Conservation (phyloP, 805 yeast genomes). For the Myxozyma udenii region DNA sequence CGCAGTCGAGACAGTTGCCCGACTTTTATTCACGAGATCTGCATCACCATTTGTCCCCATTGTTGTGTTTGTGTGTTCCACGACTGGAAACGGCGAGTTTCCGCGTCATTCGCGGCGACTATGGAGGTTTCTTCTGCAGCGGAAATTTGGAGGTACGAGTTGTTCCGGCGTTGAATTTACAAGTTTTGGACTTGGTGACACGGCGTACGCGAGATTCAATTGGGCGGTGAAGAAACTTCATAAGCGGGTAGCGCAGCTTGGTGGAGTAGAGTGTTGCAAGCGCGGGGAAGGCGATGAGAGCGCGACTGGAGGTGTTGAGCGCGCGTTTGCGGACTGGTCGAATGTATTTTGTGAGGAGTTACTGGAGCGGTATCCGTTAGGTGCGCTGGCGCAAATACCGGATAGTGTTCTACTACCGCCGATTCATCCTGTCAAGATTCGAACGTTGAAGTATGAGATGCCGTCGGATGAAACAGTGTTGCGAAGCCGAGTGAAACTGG, state of each 20-base stretch:
- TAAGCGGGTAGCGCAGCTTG: slow-evolving; percentile 71
- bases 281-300: slow-evolving; percentile 90
- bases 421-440: background rate
- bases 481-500: background rate
- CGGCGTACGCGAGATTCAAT: slow-evolving; percentile 84
- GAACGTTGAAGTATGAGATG: background rate
- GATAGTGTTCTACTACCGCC: slow-evolving; percentile 44
- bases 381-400: slow-evolving; percentile 36
- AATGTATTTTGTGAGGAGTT: slow-evolving; percentile 34
- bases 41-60: slow-evolving; percentile 41
- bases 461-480: background rate
- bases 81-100: slow-evolving; percentile 93
- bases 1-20: slow-evolving; percentile 47
- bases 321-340: slow-evolving; percentile 68
- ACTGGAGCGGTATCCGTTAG: slow-evolving; percentile 26
- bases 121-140: slow-evolving; percentile 70
- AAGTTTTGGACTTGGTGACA: slow-evolving; percentile 89
- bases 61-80: slow-evolving; percentile 67
- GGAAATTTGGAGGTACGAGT: slow-evolving; percentile 59
- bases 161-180: slow-evolving; percentile 62
- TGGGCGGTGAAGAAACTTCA: slow-evolving; percentile 85
- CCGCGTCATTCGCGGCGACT: slow-evolving; percentile 73
- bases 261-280: slow-evolving; percentile 66
- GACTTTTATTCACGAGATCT: background rate
- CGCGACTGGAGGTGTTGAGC: slow-evolving; percentile 67